phyloP scores from a whole-genome alignment of 805 yeast species.

The Debaryomyces maramus region DNA sequence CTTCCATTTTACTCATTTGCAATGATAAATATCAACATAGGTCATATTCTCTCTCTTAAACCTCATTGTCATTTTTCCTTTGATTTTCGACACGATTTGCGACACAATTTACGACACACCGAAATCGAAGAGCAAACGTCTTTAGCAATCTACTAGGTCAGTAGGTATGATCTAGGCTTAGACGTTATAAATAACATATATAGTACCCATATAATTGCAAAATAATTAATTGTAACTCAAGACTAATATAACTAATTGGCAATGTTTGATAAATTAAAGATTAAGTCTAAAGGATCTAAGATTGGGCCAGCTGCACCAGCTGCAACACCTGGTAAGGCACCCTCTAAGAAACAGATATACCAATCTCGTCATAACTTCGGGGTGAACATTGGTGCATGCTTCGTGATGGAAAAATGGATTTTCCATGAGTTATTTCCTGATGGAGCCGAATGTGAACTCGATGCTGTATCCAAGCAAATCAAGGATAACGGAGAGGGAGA shows the following conservation, averaged over 20 bases:
- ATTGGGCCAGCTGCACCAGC: constrained; percentile 28
- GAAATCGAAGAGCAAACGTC: not conserved
- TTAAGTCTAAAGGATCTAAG: constrained; percentile 27
- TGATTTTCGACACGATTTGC: not conserved
- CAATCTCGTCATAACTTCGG: constrained; percentile 70
- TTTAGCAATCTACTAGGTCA: not conserved
- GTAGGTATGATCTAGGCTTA: not conserved
- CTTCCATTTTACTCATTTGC: too few species aligned
- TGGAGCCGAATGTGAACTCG: constrained; percentile 66
- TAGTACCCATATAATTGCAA: too few species aligned
- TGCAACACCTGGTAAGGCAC: constrained; percentile 26
- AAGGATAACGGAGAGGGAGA: constrained; percentile 52
- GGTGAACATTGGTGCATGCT: constrained; percentile 80
- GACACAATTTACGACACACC: not conserved
- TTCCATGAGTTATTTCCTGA: constrained; percentile 60
- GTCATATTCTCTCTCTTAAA: too few species aligned
- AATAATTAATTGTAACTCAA: too few species aligned
- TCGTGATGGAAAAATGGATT: constrained; percentile 80
- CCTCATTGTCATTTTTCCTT: not conserved
- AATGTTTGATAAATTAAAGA: constrained; percentile 35
- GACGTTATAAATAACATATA: not conserved
- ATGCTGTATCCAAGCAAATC: constrained; percentile 58
- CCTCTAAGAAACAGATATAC: constrained; percentile 49
- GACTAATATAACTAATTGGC: not conserved
- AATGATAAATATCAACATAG: too few species aligned